Conservation (phyloP, 2,329 filamentous ascomycete species). For the Pestalotiopsis sp. region DNA sequence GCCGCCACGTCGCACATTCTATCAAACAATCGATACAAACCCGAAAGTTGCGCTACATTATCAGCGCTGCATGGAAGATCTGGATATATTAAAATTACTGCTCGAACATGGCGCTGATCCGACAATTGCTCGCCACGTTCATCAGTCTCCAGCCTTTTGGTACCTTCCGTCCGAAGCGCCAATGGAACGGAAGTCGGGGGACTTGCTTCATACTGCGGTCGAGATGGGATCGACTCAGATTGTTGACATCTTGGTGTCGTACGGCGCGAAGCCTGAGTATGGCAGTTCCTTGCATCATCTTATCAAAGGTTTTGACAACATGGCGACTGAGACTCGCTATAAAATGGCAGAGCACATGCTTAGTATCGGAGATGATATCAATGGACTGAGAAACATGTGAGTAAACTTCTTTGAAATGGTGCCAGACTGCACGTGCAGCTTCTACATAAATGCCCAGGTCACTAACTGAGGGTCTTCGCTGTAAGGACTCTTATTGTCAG, state of each 20-base stretch:
- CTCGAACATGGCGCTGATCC: conserved; percentile 4
- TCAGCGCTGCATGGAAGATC: neutral
- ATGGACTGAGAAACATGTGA: neutral
- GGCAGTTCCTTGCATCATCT: conserved; percentile 5
- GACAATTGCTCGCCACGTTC: neutral
- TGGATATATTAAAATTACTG: neutral
- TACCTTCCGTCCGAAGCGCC: neutral
- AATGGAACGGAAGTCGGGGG: neutral
- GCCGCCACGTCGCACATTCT: too few relatives aligned
- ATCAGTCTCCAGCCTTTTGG: neutral
- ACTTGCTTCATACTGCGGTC: conserved; percentile 2
- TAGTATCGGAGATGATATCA: neutral
- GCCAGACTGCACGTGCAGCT: neutral
- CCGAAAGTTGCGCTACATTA: neutral
- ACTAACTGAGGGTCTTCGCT: neutral
- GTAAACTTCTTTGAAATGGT: neutral
- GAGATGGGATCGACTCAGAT: neutral
- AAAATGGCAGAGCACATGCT: conserved; percentile 4
- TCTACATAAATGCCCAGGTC: neutral
- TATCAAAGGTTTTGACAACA: neutral
- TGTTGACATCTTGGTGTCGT: neutral
- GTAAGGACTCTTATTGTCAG: neutral
- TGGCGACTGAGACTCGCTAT: neutral
- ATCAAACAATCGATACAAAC: neutral
- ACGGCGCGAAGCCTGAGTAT: conserved; percentile 8